phyloP scores from a whole-genome alignment of 331 rosid genomes.

The Saraca asoca region DNA sequence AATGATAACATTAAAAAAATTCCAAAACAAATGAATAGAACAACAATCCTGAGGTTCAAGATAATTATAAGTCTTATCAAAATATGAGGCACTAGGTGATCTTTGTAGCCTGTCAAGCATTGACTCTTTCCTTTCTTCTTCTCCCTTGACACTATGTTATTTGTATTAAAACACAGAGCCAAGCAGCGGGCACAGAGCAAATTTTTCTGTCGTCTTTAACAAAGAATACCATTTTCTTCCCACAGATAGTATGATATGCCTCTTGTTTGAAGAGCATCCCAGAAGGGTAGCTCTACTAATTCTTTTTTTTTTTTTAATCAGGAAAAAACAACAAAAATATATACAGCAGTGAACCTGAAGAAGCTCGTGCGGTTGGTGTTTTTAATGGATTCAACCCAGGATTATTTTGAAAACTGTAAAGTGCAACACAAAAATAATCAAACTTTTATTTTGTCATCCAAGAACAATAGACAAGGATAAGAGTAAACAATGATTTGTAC shows the following conservation, averaged over 20 bases:
- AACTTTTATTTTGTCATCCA: neutral
- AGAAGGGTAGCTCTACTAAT: conserved; percentile 6
- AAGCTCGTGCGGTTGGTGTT: conserved; percentile 30
- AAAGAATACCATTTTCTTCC: neutral
- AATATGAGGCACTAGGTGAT: neutral
- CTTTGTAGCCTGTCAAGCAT: neutral
- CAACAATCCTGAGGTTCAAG: conserved; percentile 22
- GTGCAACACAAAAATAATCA: conserved; percentile 29
- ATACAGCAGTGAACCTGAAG: conserved; percentile 50
- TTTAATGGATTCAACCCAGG: neutral
- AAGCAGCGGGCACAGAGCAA: no score
- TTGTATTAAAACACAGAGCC: no score
- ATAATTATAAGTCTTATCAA: no score
- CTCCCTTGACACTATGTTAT: no score
- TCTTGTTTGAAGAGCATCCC: neutral
- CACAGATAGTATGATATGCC: neutral
- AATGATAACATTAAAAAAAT: conserved; percentile 21
- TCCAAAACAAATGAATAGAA: conserved; percentile 2
- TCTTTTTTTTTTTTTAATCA: conserved; percentile 12
- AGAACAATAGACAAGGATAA: conserved; percentile 16
- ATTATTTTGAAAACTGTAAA: conserved; percentile 59
- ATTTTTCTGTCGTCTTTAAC: no score
- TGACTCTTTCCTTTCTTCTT: conserved; percentile 23
- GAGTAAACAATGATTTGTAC: conserved; percentile 10
- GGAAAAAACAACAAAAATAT: neutral